Conservation (phyloP, 1,139 yeast species). For the Debaryomycetaceae sp. region DNA sequence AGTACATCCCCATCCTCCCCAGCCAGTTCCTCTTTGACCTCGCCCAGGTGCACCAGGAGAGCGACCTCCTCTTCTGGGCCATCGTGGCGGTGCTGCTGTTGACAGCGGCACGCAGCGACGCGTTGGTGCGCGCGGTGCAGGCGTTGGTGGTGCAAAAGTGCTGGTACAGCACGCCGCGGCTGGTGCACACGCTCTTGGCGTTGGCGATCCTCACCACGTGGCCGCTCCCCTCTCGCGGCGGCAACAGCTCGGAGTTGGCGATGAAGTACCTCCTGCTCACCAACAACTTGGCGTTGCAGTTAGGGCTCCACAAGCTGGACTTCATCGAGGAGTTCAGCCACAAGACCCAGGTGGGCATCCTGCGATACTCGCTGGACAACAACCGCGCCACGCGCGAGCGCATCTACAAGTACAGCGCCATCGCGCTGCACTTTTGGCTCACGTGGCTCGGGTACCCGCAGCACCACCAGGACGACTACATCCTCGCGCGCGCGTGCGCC, state of each 20-base stretch:
- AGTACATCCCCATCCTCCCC: constrained; percentile 39
- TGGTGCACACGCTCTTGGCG: constrained; percentile 37
- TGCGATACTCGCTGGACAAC: constrained; percentile 30
- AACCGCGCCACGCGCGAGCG: constrained; percentile 35
- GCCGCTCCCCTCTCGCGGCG: constrained; percentile 36
- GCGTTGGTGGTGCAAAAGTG: constrained; percentile 39
- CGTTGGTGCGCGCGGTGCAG: constrained; percentile 31
- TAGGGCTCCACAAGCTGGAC: constrained; percentile 42
- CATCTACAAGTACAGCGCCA: constrained; percentile 41
- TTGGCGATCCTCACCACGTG: constrained; percentile 42
- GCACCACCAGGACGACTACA: constrained; percentile 23
- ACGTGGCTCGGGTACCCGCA: constrained; percentile 38
- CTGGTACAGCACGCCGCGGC: constrained; percentile 45
- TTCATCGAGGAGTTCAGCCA: constrained; percentile 44
- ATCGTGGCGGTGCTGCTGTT: constrained; percentile 27
- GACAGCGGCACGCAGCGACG: constrained; percentile 17
- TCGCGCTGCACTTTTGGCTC: constrained; percentile 44
- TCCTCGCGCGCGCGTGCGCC: constrained; percentile 28
- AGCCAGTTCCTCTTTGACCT: constrained; percentile 29
- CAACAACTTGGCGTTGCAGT: constrained; percentile 39
- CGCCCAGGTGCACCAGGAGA: constrained; percentile 23
- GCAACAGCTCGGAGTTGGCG: constrained; percentile 30
- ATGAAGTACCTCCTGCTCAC: constrained; percentile 38
- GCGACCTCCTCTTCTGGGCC: constrained; percentile 41
- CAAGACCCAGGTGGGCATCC: constrained; percentile 34